Conservation (phyloP, 2,329 filamentous ascomycete species). For the Sporothrix inflata region DNA sequence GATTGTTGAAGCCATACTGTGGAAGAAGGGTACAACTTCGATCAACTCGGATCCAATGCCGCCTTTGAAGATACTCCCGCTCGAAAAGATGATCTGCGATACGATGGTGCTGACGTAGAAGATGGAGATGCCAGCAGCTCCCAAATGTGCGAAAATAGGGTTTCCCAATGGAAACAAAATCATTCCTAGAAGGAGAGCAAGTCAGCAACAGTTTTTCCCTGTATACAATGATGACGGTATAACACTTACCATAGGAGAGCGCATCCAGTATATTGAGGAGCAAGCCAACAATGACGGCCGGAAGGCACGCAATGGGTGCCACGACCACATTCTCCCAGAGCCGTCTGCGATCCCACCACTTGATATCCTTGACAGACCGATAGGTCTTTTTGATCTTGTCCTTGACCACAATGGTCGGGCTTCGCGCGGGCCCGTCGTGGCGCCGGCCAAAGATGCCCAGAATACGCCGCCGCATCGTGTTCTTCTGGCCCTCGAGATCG, state of each 20-base stretch:
- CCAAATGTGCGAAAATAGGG: slow-evolving; percentile 80
- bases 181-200: slow-evolving; percentile 61
- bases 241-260: slow-evolving; percentile 78
- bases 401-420: not conserved
- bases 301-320: slow-evolving; percentile 71
- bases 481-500: slow-evolving; percentile 59
- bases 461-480: not conserved
- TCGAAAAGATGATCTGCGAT: slow-evolving; percentile 86
- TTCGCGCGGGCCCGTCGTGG: not conserved
- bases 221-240: not conserved
- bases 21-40: slow-evolving; percentile 97
- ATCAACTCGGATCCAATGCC: slow-evolving; percentile 97
- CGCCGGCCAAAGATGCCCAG: slow-evolving; percentile 24
- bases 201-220: not conserved
- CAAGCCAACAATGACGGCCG: slow-evolving; percentile 84
- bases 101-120: slow-evolving; percentile 98
- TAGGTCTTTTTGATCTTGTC: slow-evolving; percentile 35
- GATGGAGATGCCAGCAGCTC: slow-evolving; percentile 93
- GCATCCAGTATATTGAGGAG: slow-evolving; percentile 93
- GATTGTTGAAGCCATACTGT: slow-evolving; percentile 95
- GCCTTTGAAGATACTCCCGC: slow-evolving; percentile 84
- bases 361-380: slow-evolving; percentile 58
- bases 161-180: slow-evolving; percentile 92
- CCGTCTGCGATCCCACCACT: slow-evolving; percentile 69
- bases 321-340: slow-evolving; percentile 68